Evolutionary conservation across 2,329 filamentous ascomycete genomes (phyloP), one percentile per base, ranked within the genome.

Genomic region (Nectriaceae sp.): DNA sequence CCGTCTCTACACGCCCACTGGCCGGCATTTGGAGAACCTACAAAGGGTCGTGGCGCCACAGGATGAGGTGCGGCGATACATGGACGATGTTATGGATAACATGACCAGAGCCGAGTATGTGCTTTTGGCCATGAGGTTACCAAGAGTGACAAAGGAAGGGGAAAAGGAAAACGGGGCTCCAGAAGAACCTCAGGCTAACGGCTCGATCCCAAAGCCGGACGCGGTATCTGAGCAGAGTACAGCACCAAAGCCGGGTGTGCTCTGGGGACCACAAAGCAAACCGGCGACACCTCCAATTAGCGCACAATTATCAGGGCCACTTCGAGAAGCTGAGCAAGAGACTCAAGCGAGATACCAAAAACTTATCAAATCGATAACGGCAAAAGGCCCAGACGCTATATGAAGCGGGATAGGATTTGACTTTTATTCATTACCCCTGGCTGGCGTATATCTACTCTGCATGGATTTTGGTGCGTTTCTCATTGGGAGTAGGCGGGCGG

Each of bases 81-180:
- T 88, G 85, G 80, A 87, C 61, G 80, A 86, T 59, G 73, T 88
- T 4, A 87, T 88, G 84, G 78, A 82, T 50, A 84, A 80, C 53
- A 85, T 84, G 77, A 87, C 83, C 8, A 76, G 85, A 26, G 84
- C 83, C 13, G 84, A 87, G 65, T 87, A 87, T 59, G 75, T 87
- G 4, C 68, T 87, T 19, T 70, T 88, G 21, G 84, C 84, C 11
- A 87, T 87, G 83, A 77, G 83, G 40, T 71, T 88, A 13, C 83
- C 84, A 0, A 75, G 76, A 41, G 66, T 53, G 15, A 54, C 53
- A 5, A 57, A 61, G 20, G 65, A 68, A 3, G 58, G 60, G n/a
- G 66, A 70, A 2, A 64, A 62, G 26, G 64, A 68, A 11, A 57
- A 55, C 4, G 52, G 46, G 11, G 48, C 46, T 18, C 49, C 50